Base-by-base conservation (phyloP, 495 filamentous ascomycete genomes). In the Penicillium simplicissimum region DNA sequence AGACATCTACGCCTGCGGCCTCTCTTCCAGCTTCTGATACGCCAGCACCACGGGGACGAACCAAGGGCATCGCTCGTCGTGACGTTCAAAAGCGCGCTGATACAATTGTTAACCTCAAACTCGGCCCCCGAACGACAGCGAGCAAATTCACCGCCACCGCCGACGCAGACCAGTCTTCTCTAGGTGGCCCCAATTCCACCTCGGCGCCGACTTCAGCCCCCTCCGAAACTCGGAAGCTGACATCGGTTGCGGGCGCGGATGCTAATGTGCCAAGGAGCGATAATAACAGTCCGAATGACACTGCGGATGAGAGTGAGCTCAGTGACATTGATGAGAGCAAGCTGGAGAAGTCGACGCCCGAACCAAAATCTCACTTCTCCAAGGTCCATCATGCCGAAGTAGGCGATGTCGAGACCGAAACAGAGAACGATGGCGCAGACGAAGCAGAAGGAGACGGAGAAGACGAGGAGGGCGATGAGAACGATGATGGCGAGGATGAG, bases 241-340 rank as follows among this genome's bases (percentile, higher is more conserved):
- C 14, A 15, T 45, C 66, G 42, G 17, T 38, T 8, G 57, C 56
- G 15, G 72, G 63, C 4, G 70, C 70, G 51, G 34, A 36, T 7
- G 55, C 25, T 31, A 60, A 55, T 56, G 74, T 42, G 52, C 71
- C 69, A 21, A 76, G 75, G 31, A 76, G 71, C 34, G 81, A 79
- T 49, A 79, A 78, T 7, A 81, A 84, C 14, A 90, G 85, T 65
- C 70, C 90, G 14, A 88, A 90, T 60, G 90, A 92, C 57, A 88
- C 84, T 54, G 90, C 88, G 0, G 90, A 92, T 63, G 90, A 93
- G 73, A 92, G 88, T 68, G 90, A 93, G 60, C 74, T 93, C 8
- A 92, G 87, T 55, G 90, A 93, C 56, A 81, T 87, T 6, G 82
- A 85, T 35, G 82, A 84, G 28, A 76, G 75, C 61, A 71, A 72